Conservation (phyloP, 257 asterid species). For the Scutellaria galericulata region DNA sequence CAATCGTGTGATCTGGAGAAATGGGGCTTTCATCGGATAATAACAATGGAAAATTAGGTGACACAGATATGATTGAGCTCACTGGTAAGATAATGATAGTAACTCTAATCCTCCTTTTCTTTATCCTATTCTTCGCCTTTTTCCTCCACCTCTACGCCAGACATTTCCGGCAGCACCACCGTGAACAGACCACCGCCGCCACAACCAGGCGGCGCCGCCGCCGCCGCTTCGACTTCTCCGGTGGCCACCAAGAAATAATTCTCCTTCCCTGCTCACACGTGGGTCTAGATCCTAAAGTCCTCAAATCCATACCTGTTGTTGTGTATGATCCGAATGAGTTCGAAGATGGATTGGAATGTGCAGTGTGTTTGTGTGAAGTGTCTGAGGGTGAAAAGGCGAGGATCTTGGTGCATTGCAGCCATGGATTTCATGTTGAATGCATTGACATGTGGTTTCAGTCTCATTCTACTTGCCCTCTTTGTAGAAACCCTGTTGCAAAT, state of each 20-base stretch:
- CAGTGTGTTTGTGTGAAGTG: conserved; percentile 69
- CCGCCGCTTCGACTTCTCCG: conserved; percentile 58
- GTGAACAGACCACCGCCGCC: conserved; percentile 38
- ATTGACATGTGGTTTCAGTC: conserved; percentile 89
- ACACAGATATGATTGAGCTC: conserved; percentile 47
- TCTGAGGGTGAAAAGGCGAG: conserved; percentile 67
- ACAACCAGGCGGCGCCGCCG: conserved; percentile 45
- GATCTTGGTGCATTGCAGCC: conserved; percentile 73
- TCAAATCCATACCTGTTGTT: conserved; percentile 59
- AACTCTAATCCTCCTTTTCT: conserved; percentile 52
- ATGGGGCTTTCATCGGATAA: conserved; percentile 41
- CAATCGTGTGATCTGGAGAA: neutral
- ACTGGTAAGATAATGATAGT: conserved; percentile 68
- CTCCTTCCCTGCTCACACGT: conserved; percentile 32
- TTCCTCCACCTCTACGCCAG: conserved; percentile 64
- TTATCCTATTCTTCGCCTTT: conserved; percentile 52
- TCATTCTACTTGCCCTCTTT: conserved; percentile 84
- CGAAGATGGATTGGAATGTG: conserved; percentile 68
- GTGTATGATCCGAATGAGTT: conserved; percentile 43
- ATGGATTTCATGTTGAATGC: conserved; percentile 81
- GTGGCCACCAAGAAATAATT: conserved; percentile 50
- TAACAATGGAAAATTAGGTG: conserved; percentile 23
- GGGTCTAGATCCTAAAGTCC: conserved; percentile 61
- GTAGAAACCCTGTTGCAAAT: conserved; percentile 48
- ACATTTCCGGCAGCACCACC: conserved; percentile 61